A percentile compares a stretch with the other conserved stretches of the same genome.
Conservation (phyloP, 805 yeast genomes). For the Lipomyces kockii region DNA sequence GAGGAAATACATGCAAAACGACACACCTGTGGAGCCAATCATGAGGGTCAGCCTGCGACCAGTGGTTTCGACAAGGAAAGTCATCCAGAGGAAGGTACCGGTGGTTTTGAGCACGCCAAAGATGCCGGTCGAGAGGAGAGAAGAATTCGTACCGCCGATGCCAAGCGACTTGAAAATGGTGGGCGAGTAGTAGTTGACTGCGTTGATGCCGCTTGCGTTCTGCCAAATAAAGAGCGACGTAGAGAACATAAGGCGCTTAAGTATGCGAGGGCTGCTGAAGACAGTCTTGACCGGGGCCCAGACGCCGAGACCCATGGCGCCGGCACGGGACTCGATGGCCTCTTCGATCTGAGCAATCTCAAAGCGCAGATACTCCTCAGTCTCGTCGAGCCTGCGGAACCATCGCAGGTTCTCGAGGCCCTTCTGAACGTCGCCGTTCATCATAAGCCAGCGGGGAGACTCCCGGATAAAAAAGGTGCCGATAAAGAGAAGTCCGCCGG, state of each 20-base stretch:
- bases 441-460: constrained; percentile 73
- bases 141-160: constrained; percentile 52
- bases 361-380: constrained; percentile 50
- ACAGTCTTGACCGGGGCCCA: constrained; percentile 26
- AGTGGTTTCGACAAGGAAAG: constrained; percentile 21
- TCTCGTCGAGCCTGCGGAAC: constrained; percentile 49
- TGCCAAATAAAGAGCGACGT: constrained; percentile 30
- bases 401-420: constrained; percentile 55
- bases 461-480: constrained; percentile 56
- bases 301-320: constrained; percentile 27
- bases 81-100: constrained; percentile 22
- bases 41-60: constrained; percentile 28
- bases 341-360: constrained; percentile 46
- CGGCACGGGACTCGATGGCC: constrained; percentile 19
- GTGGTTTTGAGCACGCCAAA: constrained; percentile 54
- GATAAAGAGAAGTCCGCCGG: constrained; percentile 51
- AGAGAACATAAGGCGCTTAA: constrained; percentile 12
- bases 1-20: constrained; percentile 23
- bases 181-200: constrained; percentile 56
- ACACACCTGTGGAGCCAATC: constrained; percentile 21
- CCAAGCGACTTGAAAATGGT: constrained; percentile 57
- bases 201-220: constrained; percentile 32
- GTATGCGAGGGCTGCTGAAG: constrained; percentile 2
- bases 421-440: constrained; percentile 58
- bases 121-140: constrained; percentile 57